Conservation (phyloP, 192 early-diverging fungal species). For the Funneliformis geosporum region DNA sequence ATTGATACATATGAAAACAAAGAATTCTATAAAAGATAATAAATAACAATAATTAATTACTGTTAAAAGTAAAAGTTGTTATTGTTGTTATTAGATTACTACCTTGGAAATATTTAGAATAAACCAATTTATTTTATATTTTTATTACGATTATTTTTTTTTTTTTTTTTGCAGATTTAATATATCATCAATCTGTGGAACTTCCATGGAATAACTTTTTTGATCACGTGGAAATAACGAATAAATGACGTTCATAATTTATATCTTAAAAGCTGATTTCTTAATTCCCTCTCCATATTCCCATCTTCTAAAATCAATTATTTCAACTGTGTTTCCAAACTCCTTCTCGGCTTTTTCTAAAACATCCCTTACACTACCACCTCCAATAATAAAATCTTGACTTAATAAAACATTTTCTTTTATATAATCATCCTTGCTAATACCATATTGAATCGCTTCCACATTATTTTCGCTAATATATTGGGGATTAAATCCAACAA, state of each 20-base stretch:
- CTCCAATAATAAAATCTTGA: slow-evolving; percentile 78
- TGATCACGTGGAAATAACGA: neutral
- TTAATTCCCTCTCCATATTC: slow-evolving; percentile 87
- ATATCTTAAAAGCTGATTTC: no score
- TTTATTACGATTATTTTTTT: no score
- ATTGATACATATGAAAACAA: neutral
- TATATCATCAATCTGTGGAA: no score
- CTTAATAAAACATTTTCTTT: slow-evolving; percentile 63
- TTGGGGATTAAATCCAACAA: slow-evolving; percentile 79
- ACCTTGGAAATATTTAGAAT: no score
- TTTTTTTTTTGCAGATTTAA: no score
- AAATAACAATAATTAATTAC: neutral
- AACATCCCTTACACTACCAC: slow-evolving; percentile 69
- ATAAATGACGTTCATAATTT: no score
- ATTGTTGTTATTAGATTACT: no score
- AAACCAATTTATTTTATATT: no score
- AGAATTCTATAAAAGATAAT: neutral
- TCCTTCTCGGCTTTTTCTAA: slow-evolving; percentile 51
- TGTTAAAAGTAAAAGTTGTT: neutral
- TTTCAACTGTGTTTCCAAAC: slow-evolving; percentile 51
- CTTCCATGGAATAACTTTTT: no score
- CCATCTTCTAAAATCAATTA: slow-evolving; percentile 74
- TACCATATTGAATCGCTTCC: slow-evolving; percentile 44
- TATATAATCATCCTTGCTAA: slow-evolving; percentile 46
- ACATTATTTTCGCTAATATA: slow-evolving; percentile 51